A percentile compares a stretch with the other conserved stretches of the same genome.
phyloP scores from a whole-genome alignment of 805 yeast genomes.

The Lipomyces kockii region DNA sequence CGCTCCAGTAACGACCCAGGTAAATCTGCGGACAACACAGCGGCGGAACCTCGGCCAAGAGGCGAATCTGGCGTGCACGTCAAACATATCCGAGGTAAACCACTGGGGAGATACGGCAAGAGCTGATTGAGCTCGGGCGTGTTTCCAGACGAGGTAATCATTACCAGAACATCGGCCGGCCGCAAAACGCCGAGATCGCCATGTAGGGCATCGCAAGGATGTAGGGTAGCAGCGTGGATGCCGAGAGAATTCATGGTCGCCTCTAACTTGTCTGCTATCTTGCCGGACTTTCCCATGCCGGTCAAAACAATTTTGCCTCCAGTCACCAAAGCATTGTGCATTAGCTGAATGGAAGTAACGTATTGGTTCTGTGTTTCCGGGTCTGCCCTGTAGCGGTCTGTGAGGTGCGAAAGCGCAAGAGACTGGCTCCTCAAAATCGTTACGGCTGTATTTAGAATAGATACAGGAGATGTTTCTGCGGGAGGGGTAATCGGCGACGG shows the following conservation, averaged over 20 bases:
- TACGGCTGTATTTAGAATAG: conserved; percentile 51
- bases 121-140: conserved; percentile 72
- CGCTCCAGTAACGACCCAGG: conserved; percentile 62
- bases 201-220: conserved; percentile 87
- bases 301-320: conserved; percentile 75
- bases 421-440: conserved; percentile 47
- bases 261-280: conserved; percentile 75
- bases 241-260: conserved; percentile 85
- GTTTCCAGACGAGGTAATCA: conserved; percentile 80
- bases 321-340: conserved; percentile 49
- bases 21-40: conserved; percentile 65
- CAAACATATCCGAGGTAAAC: conserved; percentile 61
- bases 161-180: conserved; percentile 60
- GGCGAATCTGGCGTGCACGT: conserved; percentile 66
- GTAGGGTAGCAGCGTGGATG: conserved; percentile 67
- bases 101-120: conserved; percentile 60
- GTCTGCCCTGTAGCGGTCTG: conserved; percentile 40
- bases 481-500: conserved; percentile 46
- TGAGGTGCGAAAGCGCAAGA: conserved; percentile 44
- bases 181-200: conserved; percentile 82
- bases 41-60: conserved; percentile 57
- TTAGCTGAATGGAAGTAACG: conserved; percentile 41
- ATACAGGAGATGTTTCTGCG: conserved; percentile 60
- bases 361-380: conserved; percentile 41
- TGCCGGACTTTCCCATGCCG: conserved; percentile 85